phyloP scores from a whole-genome alignment of 176 grass and related monocot genomes.

The Aegilops longissima region DNA sequence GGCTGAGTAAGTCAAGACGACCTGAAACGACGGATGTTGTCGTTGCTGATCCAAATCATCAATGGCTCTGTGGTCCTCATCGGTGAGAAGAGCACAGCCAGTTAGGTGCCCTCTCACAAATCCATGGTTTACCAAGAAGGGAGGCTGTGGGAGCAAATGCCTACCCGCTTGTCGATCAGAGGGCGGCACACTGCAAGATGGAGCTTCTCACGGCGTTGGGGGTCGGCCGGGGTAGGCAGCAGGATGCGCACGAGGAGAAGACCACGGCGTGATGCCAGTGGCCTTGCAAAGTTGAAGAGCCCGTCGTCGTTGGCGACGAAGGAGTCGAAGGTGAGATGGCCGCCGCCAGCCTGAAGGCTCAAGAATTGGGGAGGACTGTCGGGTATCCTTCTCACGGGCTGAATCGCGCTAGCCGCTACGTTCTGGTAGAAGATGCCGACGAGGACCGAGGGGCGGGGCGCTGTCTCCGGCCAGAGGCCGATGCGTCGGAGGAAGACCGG shows the following conservation, averaged over 20 bases:
- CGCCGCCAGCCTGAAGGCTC: background rate
- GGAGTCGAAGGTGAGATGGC: background rate
- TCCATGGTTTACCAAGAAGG: background rate
- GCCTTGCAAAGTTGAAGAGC: background rate
- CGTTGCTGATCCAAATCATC: background rate
- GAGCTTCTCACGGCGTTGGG: background rate
- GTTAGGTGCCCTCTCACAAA: background rate
- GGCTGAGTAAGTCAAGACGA: background rate
- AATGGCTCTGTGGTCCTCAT: background rate
- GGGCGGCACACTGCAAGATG: background rate
- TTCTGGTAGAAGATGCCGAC: background rate
- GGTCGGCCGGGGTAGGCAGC: background rate
- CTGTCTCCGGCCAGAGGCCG: background rate
- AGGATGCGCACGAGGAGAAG: background rate
- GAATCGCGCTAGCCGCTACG: too few species aligned
- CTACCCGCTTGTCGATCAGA: background rate
- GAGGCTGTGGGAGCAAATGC: background rate
- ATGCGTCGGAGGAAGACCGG: background rate
- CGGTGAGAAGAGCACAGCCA: background rate
- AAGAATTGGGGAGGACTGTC: background rate
- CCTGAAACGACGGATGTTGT: background rate
- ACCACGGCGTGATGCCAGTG: background rate
- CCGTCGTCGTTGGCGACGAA: background rate
- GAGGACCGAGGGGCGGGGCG: background rate
- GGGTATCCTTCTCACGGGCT: too few species aligned